Evolutionary conservation across 129 eudicot species (phyloP).

Genomic region (Pulicaria dysenterica): DNA sequence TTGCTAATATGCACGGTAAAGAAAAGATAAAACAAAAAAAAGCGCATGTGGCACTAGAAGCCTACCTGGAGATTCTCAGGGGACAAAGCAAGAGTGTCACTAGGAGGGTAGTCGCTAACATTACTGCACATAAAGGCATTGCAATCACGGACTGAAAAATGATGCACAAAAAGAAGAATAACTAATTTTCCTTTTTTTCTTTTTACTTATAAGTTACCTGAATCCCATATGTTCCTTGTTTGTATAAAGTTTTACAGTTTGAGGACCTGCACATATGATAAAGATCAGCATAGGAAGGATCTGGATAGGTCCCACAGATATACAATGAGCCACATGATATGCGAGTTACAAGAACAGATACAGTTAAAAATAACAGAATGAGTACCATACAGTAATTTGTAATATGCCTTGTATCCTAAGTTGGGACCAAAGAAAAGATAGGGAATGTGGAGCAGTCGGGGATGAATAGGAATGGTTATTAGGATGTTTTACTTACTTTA

Average conservation of each 20-base stretch:
- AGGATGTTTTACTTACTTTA: no score
- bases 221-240: constrained; percentile 98
- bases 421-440: not conserved
- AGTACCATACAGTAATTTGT: not conserved
- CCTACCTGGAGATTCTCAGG: constrained; percentile 72
- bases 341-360: no score
- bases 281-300: constrained; percentile 10
- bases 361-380: not conserved
- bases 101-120: constrained; percentile 85
- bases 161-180: not conserved
- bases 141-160: constrained; percentile 8
- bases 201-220: constrained; percentile 50
- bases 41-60: not conserved
- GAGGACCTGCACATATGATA: constrained; percentile 63
- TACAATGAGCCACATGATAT: not conserved
- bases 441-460: no score
- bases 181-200: not conserved
- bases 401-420: not conserved
- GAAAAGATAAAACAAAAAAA: not conserved
- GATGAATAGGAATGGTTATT: no score
- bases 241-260: constrained; percentile 78
- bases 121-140: constrained; percentile 54
- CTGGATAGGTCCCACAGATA: not conserved
- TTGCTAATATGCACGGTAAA: no score
- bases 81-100: constrained; percentile 70